Base-by-base conservation (phyloP, 164 flowering plant genomes). In the Stephania japonica region DNA sequence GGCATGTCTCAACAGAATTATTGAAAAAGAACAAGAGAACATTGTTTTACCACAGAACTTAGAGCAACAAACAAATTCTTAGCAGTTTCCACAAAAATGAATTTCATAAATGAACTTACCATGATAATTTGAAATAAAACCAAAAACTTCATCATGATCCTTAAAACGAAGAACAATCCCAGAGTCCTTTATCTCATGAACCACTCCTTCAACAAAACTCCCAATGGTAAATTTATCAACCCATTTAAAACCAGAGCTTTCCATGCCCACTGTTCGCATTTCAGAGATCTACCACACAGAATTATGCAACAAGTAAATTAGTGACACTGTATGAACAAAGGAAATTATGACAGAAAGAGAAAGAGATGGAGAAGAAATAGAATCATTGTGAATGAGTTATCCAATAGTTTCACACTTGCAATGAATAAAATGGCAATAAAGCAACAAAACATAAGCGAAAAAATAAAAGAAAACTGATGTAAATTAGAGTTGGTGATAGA, bases 111-210 rank as follows among this genome's bases (percentile, higher is more conserved):
- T 65, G 24, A 32, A 80, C 92, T 80, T 82, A 94, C 98, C 79
- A 43, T 93, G 97, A 79, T 87, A 73, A 64, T 87, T 87, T 5
- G 98, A 76, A 59, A 93, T 83, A 77, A 90, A 96, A 27, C 99
- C 99, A 76, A 84, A 81, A 61, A 93, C 83, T 78, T 89, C 87
- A 71, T 73, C 65, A 68, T 84, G 76, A 41, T 87, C 84, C 70
- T 85, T 84, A 79, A 96, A 93, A 81, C 84, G 78, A 71, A 96
- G 78, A 77, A 88, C 90, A 73, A 85, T 90, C 64, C 99, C 99
- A 76, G 81, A 76, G 75, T 91, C 97, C 75, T 90, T 92, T 38
- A 50, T 77, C 81, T 93, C 94, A 42, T 85, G 86, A 69, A 91
- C 69, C 78, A 78, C 80, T 38, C 92, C 98, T 75, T 89, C 89